Evolutionary conservation across 1,284 basidiomycete genomes (phyloP).

Genomic region (Leccinum solheimii): DNA sequence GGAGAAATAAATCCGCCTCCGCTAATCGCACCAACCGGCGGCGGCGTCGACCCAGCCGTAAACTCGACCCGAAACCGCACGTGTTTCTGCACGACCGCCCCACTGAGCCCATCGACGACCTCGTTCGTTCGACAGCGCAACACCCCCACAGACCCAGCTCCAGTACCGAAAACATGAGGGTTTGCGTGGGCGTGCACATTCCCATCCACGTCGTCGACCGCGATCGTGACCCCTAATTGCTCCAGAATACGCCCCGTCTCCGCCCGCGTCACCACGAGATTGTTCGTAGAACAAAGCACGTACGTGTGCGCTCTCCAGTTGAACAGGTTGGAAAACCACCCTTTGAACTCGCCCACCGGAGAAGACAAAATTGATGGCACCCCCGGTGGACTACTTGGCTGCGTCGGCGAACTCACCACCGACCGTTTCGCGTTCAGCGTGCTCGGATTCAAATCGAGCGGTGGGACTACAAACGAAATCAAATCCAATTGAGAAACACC

Average conservation of each 20-base stretch:
- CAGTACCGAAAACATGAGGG: neutral
- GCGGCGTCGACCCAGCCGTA: slow-evolving; percentile 42
- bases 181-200: slow-evolving; percentile 12
- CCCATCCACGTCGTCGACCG: slow-evolving; percentile 49
- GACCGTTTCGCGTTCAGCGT: slow-evolving; percentile 38
- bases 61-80: slow-evolving; percentile 66
- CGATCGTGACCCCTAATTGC: slow-evolving; percentile 60
- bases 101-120: slow-evolving; percentile 40
- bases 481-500: neutral
- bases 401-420: slow-evolving; percentile 40
- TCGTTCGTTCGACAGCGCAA: slow-evolving; percentile 73
- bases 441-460: slow-evolving; percentile 37
- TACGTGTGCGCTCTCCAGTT: slow-evolving; percentile 69
- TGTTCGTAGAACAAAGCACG: slow-evolving; percentile 69
- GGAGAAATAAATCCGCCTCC: slow-evolving; percentile 19
- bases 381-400: slow-evolving; percentile 20
- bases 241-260: slow-evolving; percentile 70
- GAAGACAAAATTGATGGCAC: slow-evolving; percentile 34
- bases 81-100: slow-evolving; percentile 52
- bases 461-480: slow-evolving; percentile 30
- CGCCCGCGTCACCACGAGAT: slow-evolving; percentile 59
- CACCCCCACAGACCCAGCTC: slow-evolving; percentile 28
- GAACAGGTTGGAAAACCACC: slow-evolving; percentile 81
- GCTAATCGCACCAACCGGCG: slow-evolving; percentile 13
- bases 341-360: slow-evolving; percentile 75